phyloP scores from a whole-genome alignment of 768 basidiomycete species.

The Trametes elegans region DNA sequence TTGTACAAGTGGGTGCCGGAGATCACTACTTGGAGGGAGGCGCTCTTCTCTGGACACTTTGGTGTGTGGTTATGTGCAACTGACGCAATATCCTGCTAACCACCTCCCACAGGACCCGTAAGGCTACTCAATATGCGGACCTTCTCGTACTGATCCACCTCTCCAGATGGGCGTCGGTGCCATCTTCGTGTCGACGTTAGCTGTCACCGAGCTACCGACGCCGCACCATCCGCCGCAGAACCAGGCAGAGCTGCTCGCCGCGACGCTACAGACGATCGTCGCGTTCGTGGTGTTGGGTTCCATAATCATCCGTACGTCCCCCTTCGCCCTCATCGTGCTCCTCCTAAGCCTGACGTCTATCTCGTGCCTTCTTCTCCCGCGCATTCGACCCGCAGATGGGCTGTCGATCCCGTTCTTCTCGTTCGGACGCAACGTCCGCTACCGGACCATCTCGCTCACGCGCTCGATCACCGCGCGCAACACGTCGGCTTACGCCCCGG shows the following conservation, averaged over 20 bases:
- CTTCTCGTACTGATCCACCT: neutral
- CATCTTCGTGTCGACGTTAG: slow-evolving; percentile 81
- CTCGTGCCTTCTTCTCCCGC: neutral
- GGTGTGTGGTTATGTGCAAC: slow-evolving; percentile 41
- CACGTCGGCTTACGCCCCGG: slow-evolving; percentile 32
- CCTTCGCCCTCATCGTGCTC: too few species aligned
- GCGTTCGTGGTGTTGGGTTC: slow-evolving; percentile 86
- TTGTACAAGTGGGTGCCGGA: slow-evolving; percentile 88
- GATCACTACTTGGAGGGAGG: slow-evolving; percentile 80
- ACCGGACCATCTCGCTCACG: slow-evolving; percentile 46
- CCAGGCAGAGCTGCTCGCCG: slow-evolving; percentile 72
- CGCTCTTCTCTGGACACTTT: slow-evolving; percentile 90
- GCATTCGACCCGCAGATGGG: slow-evolving; percentile 45
- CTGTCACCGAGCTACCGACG: slow-evolving; percentile 56
- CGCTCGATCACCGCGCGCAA: slow-evolving; percentile 39
- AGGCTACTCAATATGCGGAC: neutral
- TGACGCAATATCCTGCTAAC: neutral
- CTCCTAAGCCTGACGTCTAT: too few species aligned
- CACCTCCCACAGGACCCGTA: neutral
- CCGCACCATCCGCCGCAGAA: slow-evolving; percentile 59
- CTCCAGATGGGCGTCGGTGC: slow-evolving; percentile 94
- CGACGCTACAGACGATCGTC: slow-evolving; percentile 77
- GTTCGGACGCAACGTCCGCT: slow-evolving; percentile 44
- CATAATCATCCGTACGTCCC: slow-evolving; percentile 69
- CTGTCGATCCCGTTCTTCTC: slow-evolving; percentile 70